Conservation (phyloP, 208 protist species). For the Trypanosoma congolense region DNA sequence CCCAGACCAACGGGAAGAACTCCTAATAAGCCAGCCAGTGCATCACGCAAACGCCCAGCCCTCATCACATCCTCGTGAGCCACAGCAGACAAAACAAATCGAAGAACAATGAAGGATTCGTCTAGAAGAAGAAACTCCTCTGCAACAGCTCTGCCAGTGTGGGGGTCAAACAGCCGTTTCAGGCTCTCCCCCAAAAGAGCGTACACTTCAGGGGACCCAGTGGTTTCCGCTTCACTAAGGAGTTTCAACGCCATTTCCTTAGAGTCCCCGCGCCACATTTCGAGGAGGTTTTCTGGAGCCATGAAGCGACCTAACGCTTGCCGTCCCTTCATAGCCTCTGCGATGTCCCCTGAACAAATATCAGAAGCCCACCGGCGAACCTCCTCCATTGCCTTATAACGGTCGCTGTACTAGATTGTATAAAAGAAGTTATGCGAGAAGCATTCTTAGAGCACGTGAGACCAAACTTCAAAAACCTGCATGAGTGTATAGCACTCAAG, state of each 20-base stretch:
- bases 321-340: conserved; percentile 11
- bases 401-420: neutral
- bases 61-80: conserved; percentile 17
- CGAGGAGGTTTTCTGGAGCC: conserved; percentile 9
- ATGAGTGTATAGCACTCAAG: no score
- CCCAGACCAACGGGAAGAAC: conserved; percentile 7
- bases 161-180: conserved; percentile 8
- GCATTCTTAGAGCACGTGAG: no score
- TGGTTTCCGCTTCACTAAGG: conserved; percentile 34
- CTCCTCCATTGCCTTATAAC: conserved; percentile 8
- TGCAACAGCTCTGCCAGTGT: neutral
- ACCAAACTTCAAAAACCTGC: no score
- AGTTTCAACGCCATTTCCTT: conserved; percentile 15
- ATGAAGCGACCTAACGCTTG: conserved; percentile 11
- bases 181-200: conserved; percentile 29
- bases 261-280: conserved; percentile 12
- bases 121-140: conserved; percentile 28
- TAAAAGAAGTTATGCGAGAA: neutral
- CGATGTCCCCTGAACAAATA: conserved; percentile 15
- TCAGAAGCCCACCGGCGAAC: conserved; percentile 1
- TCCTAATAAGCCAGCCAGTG: conserved; percentile 12
- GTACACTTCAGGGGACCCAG: conserved; percentile 50
- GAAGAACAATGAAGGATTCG: conserved; percentile 22
- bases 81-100: conserved; percentile 36
- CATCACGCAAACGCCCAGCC: conserved; percentile 15